Base-by-base conservation (phyloP, 345 rosid genomes). In the Populus euphratica region DNA sequence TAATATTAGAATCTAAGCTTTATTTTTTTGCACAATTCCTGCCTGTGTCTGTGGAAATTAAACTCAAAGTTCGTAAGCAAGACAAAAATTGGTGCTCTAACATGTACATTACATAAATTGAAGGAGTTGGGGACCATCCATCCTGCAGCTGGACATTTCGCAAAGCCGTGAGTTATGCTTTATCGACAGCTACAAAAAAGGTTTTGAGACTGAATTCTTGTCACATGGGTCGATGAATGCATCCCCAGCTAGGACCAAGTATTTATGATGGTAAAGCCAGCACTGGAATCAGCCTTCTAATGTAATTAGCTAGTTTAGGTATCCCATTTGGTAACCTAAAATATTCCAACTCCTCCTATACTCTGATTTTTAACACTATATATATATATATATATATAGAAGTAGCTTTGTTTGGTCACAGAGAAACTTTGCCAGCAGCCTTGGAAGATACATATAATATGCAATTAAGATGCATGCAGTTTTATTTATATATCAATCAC, bases 141-240 rank as follows among this genome's bases (percentile, higher is more conserved):
- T 44, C 0, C 6, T 18, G 23, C 33, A 41, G 56, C 74, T 83
- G 68, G 70, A 72, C 39, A 75, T 76, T 76, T 79, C 11, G 76
- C 75, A 83, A 85, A 83, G 84, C 67, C 59, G 81, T 18, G 61
- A 73, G 80, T 76, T 81, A 33, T 84, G 88, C 88, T 88, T 86
- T 88, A 88, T 88, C 84, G 86, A 83, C 90, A 84, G 73, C 86
- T 84, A 82, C 85, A 75, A 84, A 86, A 88, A 82, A 73, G 81
- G 72, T 64, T 78, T 76, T 38, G 67, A 21, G 52, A 16, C 74
- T 77, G 74, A 84, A 77, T 76, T 77, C 78, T 56, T 77, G 72
- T 82, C 88, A 82, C 86, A 82, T 86, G 83, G 85, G 78, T 69
- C 29, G 81, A 70, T 75, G 44, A 77, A 80, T 82, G 86, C 87